phyloP scores from a whole-genome alignment of 805 yeast species.

The Pichia ethanolica region DNA sequence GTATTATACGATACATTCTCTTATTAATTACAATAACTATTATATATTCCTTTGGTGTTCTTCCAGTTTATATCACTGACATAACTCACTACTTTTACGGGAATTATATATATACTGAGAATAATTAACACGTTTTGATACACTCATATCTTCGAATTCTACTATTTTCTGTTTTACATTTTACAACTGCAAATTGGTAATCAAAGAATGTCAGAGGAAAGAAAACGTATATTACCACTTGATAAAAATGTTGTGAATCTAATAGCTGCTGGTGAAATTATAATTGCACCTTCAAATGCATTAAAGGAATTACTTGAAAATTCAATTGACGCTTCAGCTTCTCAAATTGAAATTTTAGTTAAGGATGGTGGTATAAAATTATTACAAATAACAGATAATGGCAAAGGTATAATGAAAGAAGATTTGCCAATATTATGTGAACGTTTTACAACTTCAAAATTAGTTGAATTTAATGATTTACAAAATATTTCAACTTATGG shows the following conservation, averaged over 20 bases:
- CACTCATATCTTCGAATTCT: too few species aligned
- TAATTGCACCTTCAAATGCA: constrained; percentile 90
- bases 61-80: too few species aligned
- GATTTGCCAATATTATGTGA: constrained; percentile 81
- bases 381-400: constrained; percentile 85
- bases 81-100: too few species aligned
- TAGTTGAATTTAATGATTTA: constrained; percentile 68
- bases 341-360: constrained; percentile 68
- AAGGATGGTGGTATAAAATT: constrained; percentile 89
- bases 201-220: constrained; percentile 1
- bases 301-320: constrained; percentile 89
- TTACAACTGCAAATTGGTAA: neutral
- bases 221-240: constrained; percentile 30
- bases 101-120: too few species aligned
- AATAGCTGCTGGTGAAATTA: constrained; percentile 97
- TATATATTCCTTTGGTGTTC: too few species aligned
- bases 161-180: too few species aligned
- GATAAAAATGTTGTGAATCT: constrained; percentile 72
- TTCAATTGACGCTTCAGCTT: constrained; percentile 77
- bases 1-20: too few species aligned
- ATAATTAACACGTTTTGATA: too few species aligned
- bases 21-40: too few species aligned
- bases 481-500: constrained; percentile 72
- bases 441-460: constrained; percentile 87
- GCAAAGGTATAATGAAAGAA: constrained; percentile 65